Evolutionary conservation across 371 early-diverging fungal genomes (phyloP).

Genomic region (Amoeboaphelidium occidentale): DNA sequence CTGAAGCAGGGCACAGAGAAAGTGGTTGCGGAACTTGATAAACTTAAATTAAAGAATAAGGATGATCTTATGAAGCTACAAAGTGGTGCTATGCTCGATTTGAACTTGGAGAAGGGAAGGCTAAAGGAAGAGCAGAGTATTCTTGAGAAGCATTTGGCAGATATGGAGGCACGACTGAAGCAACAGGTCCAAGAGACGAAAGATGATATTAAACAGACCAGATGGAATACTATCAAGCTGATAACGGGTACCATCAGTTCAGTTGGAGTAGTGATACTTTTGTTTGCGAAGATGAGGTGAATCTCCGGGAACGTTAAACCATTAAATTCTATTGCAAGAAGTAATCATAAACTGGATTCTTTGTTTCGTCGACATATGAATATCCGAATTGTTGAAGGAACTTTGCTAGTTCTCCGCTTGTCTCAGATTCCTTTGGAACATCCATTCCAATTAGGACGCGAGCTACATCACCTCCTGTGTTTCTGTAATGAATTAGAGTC

Average conservation of each 20-base stretch:
- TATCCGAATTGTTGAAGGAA: background rate
- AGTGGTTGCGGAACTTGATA: background rate
- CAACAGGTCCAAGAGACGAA: background rate
- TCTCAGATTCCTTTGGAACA: slow-evolving; percentile 29
- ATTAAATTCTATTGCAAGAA: background rate
- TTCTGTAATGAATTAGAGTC: slow-evolving; percentile 86
- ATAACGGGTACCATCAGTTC: background rate
- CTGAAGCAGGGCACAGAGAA: background rate
- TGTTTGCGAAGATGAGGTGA: background rate
- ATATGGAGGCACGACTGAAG: background rate
- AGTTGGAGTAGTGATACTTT: background rate
- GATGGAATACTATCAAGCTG: background rate
- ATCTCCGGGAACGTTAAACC: background rate
- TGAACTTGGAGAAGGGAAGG: background rate
- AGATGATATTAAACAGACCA: background rate
- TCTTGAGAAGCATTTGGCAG: background rate
- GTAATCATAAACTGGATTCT: background rate
- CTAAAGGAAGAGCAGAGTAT: background rate
- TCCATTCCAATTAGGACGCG: slow-evolving; percentile 77
- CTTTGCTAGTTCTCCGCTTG: background rate
- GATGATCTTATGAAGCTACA: background rate
- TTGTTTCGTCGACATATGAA: slow-evolving; percentile 1
- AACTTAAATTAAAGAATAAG: background rate
- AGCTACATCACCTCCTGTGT: slow-evolving; percentile 82
- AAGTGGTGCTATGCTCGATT: background rate